Base-by-base conservation (phyloP, 148 eudicot genomes). In the Bassia scoparia region DNA sequence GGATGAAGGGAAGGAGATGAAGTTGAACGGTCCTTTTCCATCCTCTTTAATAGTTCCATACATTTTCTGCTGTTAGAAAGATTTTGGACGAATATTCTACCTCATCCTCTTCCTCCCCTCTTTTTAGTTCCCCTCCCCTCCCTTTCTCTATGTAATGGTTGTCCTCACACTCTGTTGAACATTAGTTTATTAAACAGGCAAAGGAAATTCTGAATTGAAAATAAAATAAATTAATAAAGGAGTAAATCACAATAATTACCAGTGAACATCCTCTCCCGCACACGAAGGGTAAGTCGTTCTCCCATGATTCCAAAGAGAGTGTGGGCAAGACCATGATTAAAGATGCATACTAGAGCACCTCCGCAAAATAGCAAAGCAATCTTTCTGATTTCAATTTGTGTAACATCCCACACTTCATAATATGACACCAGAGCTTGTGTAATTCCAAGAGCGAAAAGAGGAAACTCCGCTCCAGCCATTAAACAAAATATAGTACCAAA, bases 341-440 rank as follows among this genome's bases (percentile, higher is more conserved):
- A 77, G 70, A 95, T 87, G 38, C 89, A 83, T 52, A 88, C 29
- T 34, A 77, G 76, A 73, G 97, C 93, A 38, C 94, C 99, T 9
- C 88, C 91, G 61, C 90, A 84, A 75, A 95, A 95, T 43, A 95
- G 87, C 43, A 91, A 70, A 2, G 90, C 82, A 73, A 95, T 89
- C 83, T 89, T 95, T 79, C 69, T 88, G 69, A 95, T 87, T 82
- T 91, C 97, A 26, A 61, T 84, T 41, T 81, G 58, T 26, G 99
- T 95, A 60, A 89, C 88, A 14, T 88, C 94, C 99, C 99, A 95
- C 41, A 83, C 99, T 96, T 86, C 90, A 83, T 95, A 95, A 78
- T 86, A 95, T 68, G 99, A 89, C 34, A 91, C 96, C 52, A 95
- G 92, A 78, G 97, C 97, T 73, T 95, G 96, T 41, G 93, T 86